Conservation (phyloP, 169 alveolate genomes). For the Cryptosporidium baileyi region DNA sequence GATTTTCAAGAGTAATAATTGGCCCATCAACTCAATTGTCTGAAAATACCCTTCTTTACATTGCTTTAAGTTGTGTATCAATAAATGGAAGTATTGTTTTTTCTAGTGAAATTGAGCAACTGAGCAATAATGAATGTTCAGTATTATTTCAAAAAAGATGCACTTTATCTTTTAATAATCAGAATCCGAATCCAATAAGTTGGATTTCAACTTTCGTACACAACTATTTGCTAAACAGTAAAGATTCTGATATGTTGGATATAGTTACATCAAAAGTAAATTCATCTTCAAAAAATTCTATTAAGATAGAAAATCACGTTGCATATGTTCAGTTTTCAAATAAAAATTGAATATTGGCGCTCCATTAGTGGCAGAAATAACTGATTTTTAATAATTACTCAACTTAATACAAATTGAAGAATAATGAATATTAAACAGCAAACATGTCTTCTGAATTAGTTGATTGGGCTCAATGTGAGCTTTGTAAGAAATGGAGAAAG, state of each 20-base stretch:
- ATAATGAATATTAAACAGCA: not conserved
- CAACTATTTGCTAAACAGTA: not conserved
- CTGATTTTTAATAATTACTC: not conserved
- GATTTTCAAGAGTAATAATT: conserved; percentile 16
- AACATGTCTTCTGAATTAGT: conserved; percentile 30
- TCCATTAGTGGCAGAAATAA: not conserved
- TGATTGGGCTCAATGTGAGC: conserved; percentile 70
- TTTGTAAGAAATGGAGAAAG: conserved; percentile 63
- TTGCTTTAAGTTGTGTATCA: conserved; percentile 32
- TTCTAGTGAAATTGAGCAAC: conserved; percentile 4
- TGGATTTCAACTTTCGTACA: conserved; percentile 7
- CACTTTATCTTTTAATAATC: conserved; percentile 6
- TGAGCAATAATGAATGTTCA: conserved; percentile 31
- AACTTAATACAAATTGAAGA: not conserved
- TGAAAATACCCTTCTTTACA: not conserved
- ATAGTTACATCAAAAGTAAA: not conserved
- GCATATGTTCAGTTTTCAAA: conserved; percentile 1
- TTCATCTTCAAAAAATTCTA: not conserved
- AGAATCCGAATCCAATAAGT: not conserved
- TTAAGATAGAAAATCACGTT: conserved; percentile 16
- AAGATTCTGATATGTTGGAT: not conserved
- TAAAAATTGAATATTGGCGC: conserved; percentile 34
- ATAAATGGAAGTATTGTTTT: conserved; percentile 6
- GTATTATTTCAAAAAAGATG: conserved; percentile 47
- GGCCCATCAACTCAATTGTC: not conserved